These are phyloP conservation scores for Penicillium canariense DNA, from an alignment of 495 filamentous ascomycete genomes.

Conservation along the genomic window DNA sequence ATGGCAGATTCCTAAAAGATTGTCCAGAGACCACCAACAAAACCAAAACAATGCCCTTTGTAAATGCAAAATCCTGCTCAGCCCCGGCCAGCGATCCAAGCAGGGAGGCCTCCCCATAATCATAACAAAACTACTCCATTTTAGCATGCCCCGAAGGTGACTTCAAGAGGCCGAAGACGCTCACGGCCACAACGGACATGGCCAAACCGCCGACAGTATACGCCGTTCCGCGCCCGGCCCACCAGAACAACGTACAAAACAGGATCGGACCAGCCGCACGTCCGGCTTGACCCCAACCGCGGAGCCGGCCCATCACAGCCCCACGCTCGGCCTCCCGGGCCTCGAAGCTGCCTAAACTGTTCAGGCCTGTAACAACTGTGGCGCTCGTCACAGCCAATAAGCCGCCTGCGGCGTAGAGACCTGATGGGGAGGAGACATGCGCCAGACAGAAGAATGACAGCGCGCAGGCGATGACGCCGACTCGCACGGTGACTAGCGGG, in stretches of 20 bases:
- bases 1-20: too few relatives aligned
- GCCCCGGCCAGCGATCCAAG: neutral
- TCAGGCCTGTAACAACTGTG: constrained; percentile 91
- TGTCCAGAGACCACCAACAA: too few relatives aligned
- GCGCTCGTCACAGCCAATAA: constrained; percentile 84
- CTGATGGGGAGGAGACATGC: constrained; percentile 58
- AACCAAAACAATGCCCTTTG: neutral
- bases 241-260: constrained; percentile 99
- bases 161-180: constrained; percentile 69
- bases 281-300: constrained; percentile 85
- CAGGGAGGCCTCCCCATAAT: neutral
- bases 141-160: constrained; percentile 32
- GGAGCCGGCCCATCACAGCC: constrained; percentile 76
- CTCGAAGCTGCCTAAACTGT: constrained; percentile 87
- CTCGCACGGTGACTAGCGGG: constrained; percentile 72
- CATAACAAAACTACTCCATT: constrained; percentile 3
- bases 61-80: neutral
- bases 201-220: constrained; percentile 77
- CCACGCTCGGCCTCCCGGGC: constrained; percentile 77
- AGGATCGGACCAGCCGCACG: constrained; percentile 80
- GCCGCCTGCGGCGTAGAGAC: constrained; percentile 77
- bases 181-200: constrained; percentile 67
- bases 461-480: constrained; percentile 74
- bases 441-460: constrained; percentile 77
- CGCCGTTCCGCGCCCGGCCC: constrained; percentile 85